A percentile compares a stretch with the other conserved stretches of the same genome.
Evolutionary conservation across 148 eudicot genomes (phyloP).

Genomic region (Hydrangea macrophylla): DNA sequence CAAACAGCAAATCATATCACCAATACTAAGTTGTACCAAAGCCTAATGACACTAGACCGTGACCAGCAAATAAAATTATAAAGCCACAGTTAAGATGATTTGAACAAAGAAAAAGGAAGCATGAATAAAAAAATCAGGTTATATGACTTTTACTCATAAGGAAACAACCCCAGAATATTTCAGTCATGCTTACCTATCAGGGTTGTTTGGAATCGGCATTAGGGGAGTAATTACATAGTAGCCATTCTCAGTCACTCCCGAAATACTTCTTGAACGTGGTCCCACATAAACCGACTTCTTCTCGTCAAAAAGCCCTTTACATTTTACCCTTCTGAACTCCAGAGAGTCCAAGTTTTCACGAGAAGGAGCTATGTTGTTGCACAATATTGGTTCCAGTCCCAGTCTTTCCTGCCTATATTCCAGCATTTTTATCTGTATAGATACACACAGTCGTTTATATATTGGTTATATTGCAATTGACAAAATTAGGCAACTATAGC

Average conservation of each 20-base stretch:
- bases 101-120: not conserved
- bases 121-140: not conserved
- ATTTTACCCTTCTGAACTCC: slow-evolving; percentile 76
- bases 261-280: slow-evolving; percentile 97
- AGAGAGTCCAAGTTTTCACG: slow-evolving; percentile 38
- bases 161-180: not conserved
- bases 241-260: slow-evolving; percentile 97
- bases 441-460: not conserved
- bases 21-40: not conserved
- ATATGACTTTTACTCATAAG: not conserved
- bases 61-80: not conserved
- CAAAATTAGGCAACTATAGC: not conserved
- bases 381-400: slow-evolving; percentile 62
- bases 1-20: not conserved
- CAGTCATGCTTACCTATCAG: slow-evolving; percentile 54
- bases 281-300: slow-evolving; percentile 76
- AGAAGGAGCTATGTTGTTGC: slow-evolving; percentile 34
- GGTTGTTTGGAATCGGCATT: slow-evolving; percentile 53
- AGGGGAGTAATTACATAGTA: slow-evolving; percentile 87
- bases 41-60: not conserved
- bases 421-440: slow-evolving; percentile 69
- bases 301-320: slow-evolving; percentile 76
- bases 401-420: slow-evolving; percentile 72
- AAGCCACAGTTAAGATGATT: not conserved
- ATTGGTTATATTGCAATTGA: not conserved